Evolutionary conservation across 1,139 yeast species (phyloP), one percentile per base, ranked within the genome.

Genomic region (Lodderomyces metapsilosis): DNA sequence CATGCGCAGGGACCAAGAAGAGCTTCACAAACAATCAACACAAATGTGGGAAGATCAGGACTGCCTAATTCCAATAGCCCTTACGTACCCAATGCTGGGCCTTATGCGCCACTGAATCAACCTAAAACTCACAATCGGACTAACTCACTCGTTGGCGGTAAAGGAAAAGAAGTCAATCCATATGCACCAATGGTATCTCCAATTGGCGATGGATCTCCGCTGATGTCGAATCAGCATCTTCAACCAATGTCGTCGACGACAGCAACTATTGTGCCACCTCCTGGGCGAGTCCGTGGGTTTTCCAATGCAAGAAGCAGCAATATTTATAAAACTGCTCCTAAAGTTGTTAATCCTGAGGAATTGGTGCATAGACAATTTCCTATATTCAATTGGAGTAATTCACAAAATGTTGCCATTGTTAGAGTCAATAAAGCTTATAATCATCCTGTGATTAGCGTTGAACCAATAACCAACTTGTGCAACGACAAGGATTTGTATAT

Each of bases 341-440:
- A 61, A 43, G 57, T 60, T 15, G 56, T 52, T 28, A 61, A 71
- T 43, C 75, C 76, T 1, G 60, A 59, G 21, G 64, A 68, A 6
- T 53, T 66, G 36, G 54, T 56, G 23, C 71, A 70, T 40, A 69
- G 87, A 43, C 96, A 88, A 57, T 86, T 85, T 59, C 96, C 96
- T 0, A 60, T 89, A 27, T 85, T 88, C 57, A 70, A 76, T 43
- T 89, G 95, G 87, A 77, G 87, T 37, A 64, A 68, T 30, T 59
- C 71, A 5, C 61, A 57, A 32, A 59, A 57, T 23, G 62, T 61
- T 9, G 66, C 59, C 1, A 48, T 51, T 9, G 52, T 71, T 37
- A 51, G 65, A n/a, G 72, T 75, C 3, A 49, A 43, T 11, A 39
- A 43, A 2, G 40, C 46, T n/a, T 46, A 52, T 11, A 47, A 45